These are phyloP conservation scores for Fusarium sp. DNA, from an alignment of 2,329 filamentous ascomycete genomes.

Conservation along the genomic window DNA sequence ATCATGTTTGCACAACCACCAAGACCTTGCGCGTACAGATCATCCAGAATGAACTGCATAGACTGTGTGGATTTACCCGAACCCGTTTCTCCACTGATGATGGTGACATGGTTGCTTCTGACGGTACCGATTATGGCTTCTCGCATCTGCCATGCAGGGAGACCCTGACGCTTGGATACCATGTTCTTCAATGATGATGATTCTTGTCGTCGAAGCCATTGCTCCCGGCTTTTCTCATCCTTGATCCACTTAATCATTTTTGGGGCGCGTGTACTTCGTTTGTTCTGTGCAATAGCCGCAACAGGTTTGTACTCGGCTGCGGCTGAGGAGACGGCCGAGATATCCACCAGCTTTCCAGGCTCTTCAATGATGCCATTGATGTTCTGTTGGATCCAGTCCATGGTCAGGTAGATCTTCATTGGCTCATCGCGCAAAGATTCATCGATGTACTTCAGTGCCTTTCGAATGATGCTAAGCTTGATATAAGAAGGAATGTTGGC, in stretches of 20 bases:
- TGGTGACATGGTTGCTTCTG: slow-evolving; percentile 84
- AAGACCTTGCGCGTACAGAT: slow-evolving; percentile 81
- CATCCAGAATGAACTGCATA: slow-evolving; percentile 94
- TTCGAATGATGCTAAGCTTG: slow-evolving; percentile 86
- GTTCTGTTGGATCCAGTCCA: slow-evolving; percentile 91
- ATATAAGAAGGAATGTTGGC: slow-evolving; percentile 89
- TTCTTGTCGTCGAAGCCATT: slow-evolving; percentile 77
- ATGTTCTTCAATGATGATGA: slow-evolving; percentile 77
- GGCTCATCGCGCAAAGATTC: slow-evolving; percentile 82
- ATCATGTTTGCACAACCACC: slow-evolving; percentile 88
- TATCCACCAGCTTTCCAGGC: slow-evolving; percentile 85
- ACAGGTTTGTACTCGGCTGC: slow-evolving; percentile 64
- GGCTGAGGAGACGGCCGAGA: slow-evolving; percentile 81
- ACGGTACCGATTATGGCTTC: slow-evolving; percentile 83
- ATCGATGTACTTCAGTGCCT: slow-evolving; percentile 77
- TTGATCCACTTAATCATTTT: slow-evolving; percentile 73
- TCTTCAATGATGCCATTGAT: slow-evolving; percentile 85
- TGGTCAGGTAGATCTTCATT: slow-evolving; percentile 87
- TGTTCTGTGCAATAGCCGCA: slow-evolving; percentile 45
- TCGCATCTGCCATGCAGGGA: slow-evolving; percentile 90
- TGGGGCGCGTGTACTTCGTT: slow-evolving; percentile 59
- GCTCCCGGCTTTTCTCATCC: slow-evolving; percentile 69
- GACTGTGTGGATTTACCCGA: slow-evolving; percentile 98
- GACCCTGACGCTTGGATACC: slow-evolving; percentile 74
- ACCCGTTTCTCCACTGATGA: slow-evolving; percentile 96